Evolutionary conservation across 805 yeast genomes (phyloP), one percentile per base, ranked within the genome.

Genomic region (Starmerella sp.): DNA sequence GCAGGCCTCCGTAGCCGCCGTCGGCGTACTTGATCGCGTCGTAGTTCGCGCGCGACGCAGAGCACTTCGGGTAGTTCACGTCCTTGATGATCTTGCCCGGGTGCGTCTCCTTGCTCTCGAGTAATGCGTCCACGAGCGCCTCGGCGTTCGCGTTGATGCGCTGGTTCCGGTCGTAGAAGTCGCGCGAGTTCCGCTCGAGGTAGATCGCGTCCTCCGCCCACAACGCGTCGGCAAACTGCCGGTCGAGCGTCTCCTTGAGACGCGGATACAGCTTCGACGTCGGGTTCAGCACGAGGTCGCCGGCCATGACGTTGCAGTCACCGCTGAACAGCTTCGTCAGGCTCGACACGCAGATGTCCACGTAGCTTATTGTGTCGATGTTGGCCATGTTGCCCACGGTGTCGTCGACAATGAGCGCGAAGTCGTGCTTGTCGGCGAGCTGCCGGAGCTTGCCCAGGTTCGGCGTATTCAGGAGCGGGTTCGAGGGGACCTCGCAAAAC

Each of bases 131-230:
- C 17, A 68, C 69, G 1, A 72, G 67, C 0, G 74, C 71, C 55
- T 67, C 73, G 10, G 75, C 68, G 48, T 72, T 74, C 6, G 55
- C 54, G 53, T 73, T 72, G 54, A 71, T 71, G 31, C 69, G 69
- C 17, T 65, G 59, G 38, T 77, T 83, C 64, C 97, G 76, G 28
- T 71, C 71, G 35, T 78, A 81, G 66, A 87, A 90, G 69, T 93
- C 97, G 57, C 97, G 79, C 5, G 96, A 87, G 73, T 93, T 93
- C 66, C 96, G 77, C 69, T 93, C 98, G 65, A 93, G 71, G 65
- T 84, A 83, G 53, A 93, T 80, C 1, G 96, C 96, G 70, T 93
- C 98, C 70, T 91, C 96, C 35, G 83, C 86, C 97, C 97, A 93
- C 61, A 86, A 77, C 6, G 75, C 69, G 64, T 91, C 97, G 59